Evolutionary conservation across 108 stramenopile genomes (phyloP), one percentile per base, ranked within the genome.

Genomic region (Mediolabrus comicus): DNA sequence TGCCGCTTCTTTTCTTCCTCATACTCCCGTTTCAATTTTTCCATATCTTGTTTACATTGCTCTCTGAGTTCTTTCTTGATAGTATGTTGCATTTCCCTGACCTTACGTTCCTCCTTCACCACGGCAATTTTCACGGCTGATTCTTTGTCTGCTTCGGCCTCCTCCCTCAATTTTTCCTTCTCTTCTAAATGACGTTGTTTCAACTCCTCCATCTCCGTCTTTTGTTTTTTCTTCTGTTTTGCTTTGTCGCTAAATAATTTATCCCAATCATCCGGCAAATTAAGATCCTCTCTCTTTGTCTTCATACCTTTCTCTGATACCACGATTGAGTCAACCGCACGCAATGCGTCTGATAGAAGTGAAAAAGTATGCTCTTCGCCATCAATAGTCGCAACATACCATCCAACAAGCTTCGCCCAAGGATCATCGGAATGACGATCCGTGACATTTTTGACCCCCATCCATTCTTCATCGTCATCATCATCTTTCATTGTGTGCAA

Each of bases 311-410:
- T 53, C 12, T 51, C 33, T 1, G 32, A 25, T 14, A 66, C 51
- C 31, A 34, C 53, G 35, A 53, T 6, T 12, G 53, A 46, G n/a
- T 69, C 68, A 59, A 30, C 22, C 9, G 57, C 38, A 2, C 68
- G 34, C 10, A 69, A 26, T 6, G 68, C 68, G 43, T 58, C 39
- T 11, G 35, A 31, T 25, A 69, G 16, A 7, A 24, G 26, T 26
- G 68, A 59, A 11, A 69, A 69, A 13, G 68, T 46, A 4, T 69
- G 34, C 0, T 43, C 53, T 17, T 51, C 13, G 25, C 57, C 57
- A 43, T 69, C 68, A 46, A 69, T 69, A 7, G 29, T 36, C 6
- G 34, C 68, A n/a, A 56, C 57, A 69, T 69, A 69, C 68, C 68
- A 69, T 16, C 68, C 68, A 31, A 69, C 68, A 28, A 17, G 33